Percentiles rank a stretch among this genome's conserved stretches.
These are phyloP conservation scores for Aspergillus puulaauensis DNA, from an alignment of 2,329 filamentous ascomycete species.

Conservation along the genomic window DNA sequence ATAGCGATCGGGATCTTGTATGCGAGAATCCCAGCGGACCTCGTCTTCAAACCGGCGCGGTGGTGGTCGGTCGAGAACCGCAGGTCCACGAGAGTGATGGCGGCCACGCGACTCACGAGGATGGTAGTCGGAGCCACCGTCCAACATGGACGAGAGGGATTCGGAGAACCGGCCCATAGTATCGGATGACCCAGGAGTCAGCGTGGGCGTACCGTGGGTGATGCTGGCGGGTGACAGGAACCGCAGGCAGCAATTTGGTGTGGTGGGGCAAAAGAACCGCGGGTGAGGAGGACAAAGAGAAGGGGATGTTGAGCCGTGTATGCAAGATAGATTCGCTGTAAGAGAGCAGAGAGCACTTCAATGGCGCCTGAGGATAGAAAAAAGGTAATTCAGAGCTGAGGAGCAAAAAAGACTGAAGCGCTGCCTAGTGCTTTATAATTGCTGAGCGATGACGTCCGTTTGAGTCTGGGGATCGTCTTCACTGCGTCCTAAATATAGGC, in stretches of 20 bases:
- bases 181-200: conserved; percentile 15
- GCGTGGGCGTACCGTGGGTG: conserved; percentile 35
- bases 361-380: not conserved
- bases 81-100: conserved; percentile 34
- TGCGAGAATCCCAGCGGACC: conserved; percentile 41
- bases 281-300: not conserved
- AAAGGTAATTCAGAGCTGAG: not conserved
- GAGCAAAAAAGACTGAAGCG: not conserved
- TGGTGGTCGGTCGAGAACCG: conserved; percentile 36
- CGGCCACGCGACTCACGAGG: conserved; percentile 45
- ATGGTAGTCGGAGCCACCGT: conserved; percentile 44
- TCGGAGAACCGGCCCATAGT: conserved; percentile 41
- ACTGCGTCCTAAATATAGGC: conserved; percentile 2
- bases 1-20: conserved; percentile 42
- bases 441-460: conserved; percentile 11
- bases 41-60: conserved; percentile 37
- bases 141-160: conserved; percentile 34
- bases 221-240: conserved; percentile 35
- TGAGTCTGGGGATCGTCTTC: conserved; percentile 1
- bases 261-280: conserved; percentile 16
- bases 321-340: not conserved
- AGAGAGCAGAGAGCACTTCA: not conserved
- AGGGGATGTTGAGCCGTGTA: not conserved
- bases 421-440: conserved; percentile 6
- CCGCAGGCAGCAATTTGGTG: conserved; percentile 19